Percentiles rank a stretch among this genome's conserved stretches.
phyloP scores from a whole-genome alignment of 2,329 filamentous ascomycete species.

The Zymoseptoria tritici region DNA sequence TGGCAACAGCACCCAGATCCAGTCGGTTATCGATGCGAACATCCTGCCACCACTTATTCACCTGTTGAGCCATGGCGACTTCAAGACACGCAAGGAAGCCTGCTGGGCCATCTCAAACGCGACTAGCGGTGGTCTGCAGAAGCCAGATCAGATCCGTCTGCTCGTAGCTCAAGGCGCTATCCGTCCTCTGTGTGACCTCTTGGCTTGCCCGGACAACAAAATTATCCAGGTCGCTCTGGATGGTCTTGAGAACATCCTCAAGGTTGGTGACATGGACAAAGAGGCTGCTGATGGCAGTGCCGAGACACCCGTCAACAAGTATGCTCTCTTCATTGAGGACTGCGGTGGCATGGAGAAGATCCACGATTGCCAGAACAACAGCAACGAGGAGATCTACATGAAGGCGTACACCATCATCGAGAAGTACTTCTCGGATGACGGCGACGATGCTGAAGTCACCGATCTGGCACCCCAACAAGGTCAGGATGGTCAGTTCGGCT shows the following conservation, averaged over 20 bases:
- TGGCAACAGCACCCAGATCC: constrained; percentile 95
- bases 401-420: constrained; percentile 99
- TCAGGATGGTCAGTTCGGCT: constrained; percentile 70
- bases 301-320: constrained; percentile 80
- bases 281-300: constrained; percentile 68
- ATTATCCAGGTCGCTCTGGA: constrained; percentile 98
- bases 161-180: constrained; percentile 91
- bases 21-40: constrained; percentile 91
- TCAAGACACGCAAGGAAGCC: constrained; percentile 98
- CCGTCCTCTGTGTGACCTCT: constrained; percentile 90
- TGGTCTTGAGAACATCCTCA: constrained; percentile 97
- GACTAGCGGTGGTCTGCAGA: constrained; percentile 93
- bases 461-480: constrained; percentile 66
- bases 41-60: constrained; percentile 96
- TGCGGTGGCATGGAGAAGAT: constrained; percentile 99
- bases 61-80: constrained; percentile 89
- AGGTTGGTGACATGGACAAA: constrained; percentile 98
- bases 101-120: constrained; percentile 99
- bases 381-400: constrained; percentile 99
- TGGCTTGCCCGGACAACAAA: constrained; percentile 97
- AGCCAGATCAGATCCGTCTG: constrained; percentile 97
- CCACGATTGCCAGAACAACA: constrained; percentile 99
- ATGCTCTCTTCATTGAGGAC: constrained; percentile 96
- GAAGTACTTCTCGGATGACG: constrained; percentile 99
- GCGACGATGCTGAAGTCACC: constrained; percentile 75